Base-by-base conservation (phyloP, 805 yeast species). In the Wickerhamomyces sydowiorum region DNA sequence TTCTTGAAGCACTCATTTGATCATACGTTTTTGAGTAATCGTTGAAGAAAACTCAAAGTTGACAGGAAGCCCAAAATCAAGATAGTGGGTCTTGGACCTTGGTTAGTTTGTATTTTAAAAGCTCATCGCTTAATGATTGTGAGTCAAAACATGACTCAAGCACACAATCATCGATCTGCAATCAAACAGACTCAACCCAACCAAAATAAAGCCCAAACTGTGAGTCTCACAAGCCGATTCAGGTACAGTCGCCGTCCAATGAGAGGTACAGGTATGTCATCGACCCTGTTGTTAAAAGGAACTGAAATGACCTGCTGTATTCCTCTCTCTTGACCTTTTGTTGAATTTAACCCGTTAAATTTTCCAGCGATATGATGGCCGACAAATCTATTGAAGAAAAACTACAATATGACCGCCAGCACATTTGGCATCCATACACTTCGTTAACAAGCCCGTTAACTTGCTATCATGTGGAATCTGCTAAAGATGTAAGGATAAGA, bases 401-500 rank as follows among this genome's bases (percentile, higher is more conserved):
- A 7, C 41, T 54, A 9, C 42, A 45, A 17, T 58, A 45, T 40
- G 64, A 60, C 36, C 46, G 37, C 30, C 39, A 49, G 25, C 60
- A 59, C 40, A 40, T 60, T 28, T 60, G 64, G 63, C 64, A 60
- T 46, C 64, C 62, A 7, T 59, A 59, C 41, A 55, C 64, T 2
- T 59, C 64, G 1, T 42, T 60, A 43, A 35, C 37, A 2, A 39
- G 49, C 7, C 62, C 62, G 5, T 43, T 52, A 23, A 44, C 49
- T 1, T 57, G 55, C 12, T 54, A 46, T 36, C 59, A 54, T 7
- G 57, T 59, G 9, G 43, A 45, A 9, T 46, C 52, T 6, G 60
- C 62, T 2, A 21, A 40, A 7, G 62, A 59, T 4, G 51, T 52
- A 23, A 40, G 34, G 19, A 40, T 59, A 7, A 49, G 47, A 5